phyloP scores from a whole-genome alignment of 2,329 filamentous ascomycete genomes.

The Colletotrichum chrysophilum region DNA sequence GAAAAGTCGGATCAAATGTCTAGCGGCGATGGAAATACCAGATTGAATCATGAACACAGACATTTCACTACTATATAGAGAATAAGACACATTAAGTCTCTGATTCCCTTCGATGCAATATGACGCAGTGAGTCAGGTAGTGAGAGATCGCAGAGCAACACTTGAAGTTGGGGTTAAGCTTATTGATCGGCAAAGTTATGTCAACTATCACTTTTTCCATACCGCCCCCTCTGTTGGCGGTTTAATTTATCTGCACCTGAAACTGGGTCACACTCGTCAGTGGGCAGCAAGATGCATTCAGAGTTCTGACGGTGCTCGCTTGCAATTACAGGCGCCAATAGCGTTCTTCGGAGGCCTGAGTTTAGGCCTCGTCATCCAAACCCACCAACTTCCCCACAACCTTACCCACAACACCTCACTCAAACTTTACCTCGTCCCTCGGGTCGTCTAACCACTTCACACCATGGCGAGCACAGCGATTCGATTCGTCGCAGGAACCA shows the following conservation, averaged over 20 bases:
- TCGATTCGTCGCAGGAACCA: conserved; percentile 52
- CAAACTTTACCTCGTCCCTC: not conserved
- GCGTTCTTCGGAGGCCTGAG: not conserved
- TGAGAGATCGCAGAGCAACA: not conserved
- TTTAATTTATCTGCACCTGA: not conserved
- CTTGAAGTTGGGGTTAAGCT: not conserved
- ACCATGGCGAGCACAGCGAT: conserved; percentile 33
- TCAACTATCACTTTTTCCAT: not conserved
- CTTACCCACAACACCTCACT: not conserved
- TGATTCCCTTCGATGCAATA: not conserved
- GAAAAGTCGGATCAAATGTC: not conserved
- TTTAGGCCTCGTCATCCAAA: not conserved
- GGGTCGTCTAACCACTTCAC: not conserved
- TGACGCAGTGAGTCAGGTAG: not conserved
- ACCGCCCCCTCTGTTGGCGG: not conserved
- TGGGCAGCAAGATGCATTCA: not conserved
- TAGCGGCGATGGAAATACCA: not conserved
- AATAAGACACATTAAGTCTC: not conserved
- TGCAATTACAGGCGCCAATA: not conserved
- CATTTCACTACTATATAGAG: not conserved
- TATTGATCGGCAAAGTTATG: not conserved
- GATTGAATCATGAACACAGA: not conserved
- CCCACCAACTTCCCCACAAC: not conserved
- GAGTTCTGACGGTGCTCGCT: not conserved
- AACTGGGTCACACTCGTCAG: not conserved